phyloP scores from a whole-genome alignment of 2,329 filamentous ascomycete genomes.

The Cryphonectria radicalis region DNA sequence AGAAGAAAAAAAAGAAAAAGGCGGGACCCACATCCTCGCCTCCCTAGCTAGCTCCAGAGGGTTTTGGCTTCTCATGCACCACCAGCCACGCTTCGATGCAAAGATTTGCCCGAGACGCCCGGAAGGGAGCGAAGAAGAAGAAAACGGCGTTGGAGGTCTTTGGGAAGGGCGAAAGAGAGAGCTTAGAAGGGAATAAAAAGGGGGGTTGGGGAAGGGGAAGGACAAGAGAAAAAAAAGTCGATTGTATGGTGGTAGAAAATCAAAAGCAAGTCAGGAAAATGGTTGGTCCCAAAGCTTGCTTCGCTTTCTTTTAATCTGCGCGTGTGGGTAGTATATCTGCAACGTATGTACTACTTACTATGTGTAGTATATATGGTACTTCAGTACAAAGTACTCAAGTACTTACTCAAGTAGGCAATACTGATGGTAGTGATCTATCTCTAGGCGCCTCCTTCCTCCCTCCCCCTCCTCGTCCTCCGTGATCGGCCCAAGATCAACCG shows the following conservation, averaged over 20 bases:
- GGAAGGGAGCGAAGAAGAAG: neutral
- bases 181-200: neutral
- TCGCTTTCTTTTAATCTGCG: neutral
- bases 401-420: neutral
- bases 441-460: neutral
- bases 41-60: neutral
- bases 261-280: neutral
- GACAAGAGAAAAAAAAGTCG: neutral
- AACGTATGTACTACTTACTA: neutral
- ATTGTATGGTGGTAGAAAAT: neutral
- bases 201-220: neutral
- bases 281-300: neutral
- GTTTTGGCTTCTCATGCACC: too few species aligned
- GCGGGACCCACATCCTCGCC: neutral
- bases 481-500: neutral
- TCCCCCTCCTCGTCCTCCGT: neutral
- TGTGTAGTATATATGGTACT: neutral
- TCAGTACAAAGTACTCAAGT: neutral
- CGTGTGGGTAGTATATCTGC: neutral
- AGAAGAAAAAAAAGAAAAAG: neutral
- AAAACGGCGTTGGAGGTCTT: neutral
- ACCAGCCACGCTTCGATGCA: neutral
- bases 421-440: neutral
- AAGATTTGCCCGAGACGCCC: neutral
- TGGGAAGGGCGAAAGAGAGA: neutral